Base-by-base conservation (phyloP, 305 asterid genomes). In the Caryopteris hybrid region DNA sequence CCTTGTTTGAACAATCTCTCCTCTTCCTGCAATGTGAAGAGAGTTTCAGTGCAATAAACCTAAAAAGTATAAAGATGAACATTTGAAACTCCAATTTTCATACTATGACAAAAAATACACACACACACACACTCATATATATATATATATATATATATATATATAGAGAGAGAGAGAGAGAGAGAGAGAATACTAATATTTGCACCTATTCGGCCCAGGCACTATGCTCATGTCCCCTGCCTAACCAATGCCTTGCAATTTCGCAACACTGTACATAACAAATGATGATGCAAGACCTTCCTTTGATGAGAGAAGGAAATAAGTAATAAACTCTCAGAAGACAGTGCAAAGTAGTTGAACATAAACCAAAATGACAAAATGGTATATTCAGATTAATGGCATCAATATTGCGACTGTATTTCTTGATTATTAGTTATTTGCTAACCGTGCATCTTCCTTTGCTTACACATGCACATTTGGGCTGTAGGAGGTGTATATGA, bases 251-350 rank as follows among this genome's bases (percentile, higher is more conserved):
- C 1, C 33, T 3, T 4, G 13, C n/a, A 21, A 12, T 13, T 25
- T 53, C 31, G 60, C 38, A 33, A 27, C 60, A 12, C 38, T 66
- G 14, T 51, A 66, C 71, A 14, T 27, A 47, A 38, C 61, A 33
- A 38, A 36, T 7, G 36, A 39, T 8, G 20, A 38, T 31, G 34
- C 48, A 14, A 22, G 45, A 47, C 59, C 34, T 25, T 36, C 13
- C 31, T 11, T 58, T 55, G 48, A 29, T 29, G n/a, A 60, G 71
- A 25, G 38, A 67, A 43, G 33, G 61, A 47, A 62, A 62, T 61
- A 16, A 34, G 16, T 61, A 21, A 14, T 8, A 39, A 38, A 39
- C 27, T 57, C 51, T 62, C 6, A 16, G 9, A 34, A 68, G 48
- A 47, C 42, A 43, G 31, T n/a, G 3, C 8, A 22, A 27, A 47